Conservation (phyloP, 192 early-diverging fungal species). For the Coemansia reversa region DNA sequence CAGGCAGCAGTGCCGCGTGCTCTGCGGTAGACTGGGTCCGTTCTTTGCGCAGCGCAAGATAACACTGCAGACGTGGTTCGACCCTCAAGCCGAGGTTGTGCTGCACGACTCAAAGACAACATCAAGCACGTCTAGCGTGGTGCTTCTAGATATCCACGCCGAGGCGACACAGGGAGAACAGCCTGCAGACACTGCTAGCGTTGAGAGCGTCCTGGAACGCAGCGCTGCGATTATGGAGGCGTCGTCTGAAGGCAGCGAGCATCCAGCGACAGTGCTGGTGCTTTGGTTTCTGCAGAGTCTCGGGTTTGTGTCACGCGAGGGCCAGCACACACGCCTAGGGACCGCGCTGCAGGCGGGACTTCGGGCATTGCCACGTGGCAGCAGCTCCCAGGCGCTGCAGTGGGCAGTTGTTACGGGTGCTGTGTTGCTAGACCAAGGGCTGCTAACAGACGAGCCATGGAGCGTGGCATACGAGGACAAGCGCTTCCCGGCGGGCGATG, state of each 20-base stretch:
- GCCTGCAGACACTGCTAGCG: not conserved
- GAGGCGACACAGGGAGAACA: not conserved
- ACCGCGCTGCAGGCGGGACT: constrained; percentile 23
- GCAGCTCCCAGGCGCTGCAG: constrained; percentile 14
- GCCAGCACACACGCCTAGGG: constrained; percentile 35
- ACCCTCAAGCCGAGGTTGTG: constrained; percentile 44
- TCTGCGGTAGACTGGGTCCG: constrained; percentile 60
- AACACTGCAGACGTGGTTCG: constrained; percentile 62
- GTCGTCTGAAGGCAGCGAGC: not conserved
- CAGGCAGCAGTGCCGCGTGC: constrained; percentile 58
- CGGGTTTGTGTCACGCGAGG: constrained; percentile 20
- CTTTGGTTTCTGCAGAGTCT: constrained; percentile 25
- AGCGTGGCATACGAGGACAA: constrained; percentile 49
- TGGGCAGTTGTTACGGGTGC: constrained; percentile 37
- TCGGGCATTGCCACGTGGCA: constrained; percentile 17
- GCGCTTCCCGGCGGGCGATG: constrained; percentile 12
- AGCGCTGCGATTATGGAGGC: constrained; percentile 13
- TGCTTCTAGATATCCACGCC: not conserved
- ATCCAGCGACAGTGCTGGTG: constrained; percentile 10
- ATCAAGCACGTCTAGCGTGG: not conserved
- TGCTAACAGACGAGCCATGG: constrained; percentile 40
- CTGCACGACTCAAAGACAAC: constrained; percentile 17
- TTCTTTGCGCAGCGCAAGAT: constrained; percentile 71
- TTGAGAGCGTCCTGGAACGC: constrained; percentile 14
- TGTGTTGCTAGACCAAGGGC: constrained; percentile 34